Conservation (phyloP, 1,284 basidiomycete species). For the Trichosporon sp. region DNA sequence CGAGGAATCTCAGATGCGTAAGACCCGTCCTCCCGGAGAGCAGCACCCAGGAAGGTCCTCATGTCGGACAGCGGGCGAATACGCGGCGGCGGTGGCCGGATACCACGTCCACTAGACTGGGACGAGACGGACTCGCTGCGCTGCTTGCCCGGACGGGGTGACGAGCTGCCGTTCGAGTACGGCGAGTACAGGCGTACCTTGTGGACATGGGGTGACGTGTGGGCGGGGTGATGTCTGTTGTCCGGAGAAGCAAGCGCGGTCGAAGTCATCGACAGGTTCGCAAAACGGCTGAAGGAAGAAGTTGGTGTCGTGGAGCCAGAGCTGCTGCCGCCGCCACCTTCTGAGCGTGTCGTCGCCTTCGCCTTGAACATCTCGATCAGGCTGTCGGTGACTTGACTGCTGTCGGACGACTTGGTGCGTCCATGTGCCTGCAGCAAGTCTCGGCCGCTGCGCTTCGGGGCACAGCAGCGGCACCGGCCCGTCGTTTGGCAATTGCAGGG, state of each 20-base stretch:
- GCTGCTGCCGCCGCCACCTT: background rate
- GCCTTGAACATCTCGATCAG: conserved; percentile 35
- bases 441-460: conserved; percentile 34
- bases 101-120: background rate
- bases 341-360: conserved; percentile 23
- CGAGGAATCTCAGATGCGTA: conserved; percentile 34
- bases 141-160: conserved; percentile 22
- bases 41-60: conserved; percentile 36
- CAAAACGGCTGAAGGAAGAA: background rate
- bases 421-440: background rate
- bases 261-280: conserved; percentile 13
- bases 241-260: conserved; percentile 27
- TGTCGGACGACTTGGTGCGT: conserved; percentile 6
- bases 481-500: conserved; percentile 50
- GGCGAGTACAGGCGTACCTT: conserved; percentile 48
- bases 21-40: conserved; percentile 38
- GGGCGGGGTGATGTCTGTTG: conserved; percentile 40
- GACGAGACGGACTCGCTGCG: conserved; percentile 19
- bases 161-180: conserved; percentile 33
- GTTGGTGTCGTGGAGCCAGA: conserved; percentile 18
- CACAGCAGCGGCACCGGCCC: conserved; percentile 56
- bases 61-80: conserved; percentile 40
- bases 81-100: conserved; percentile 8
- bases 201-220: conserved; percentile 44
- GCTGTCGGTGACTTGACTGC: conserved; percentile 19